These are phyloP conservation scores for Selaginella moellendorffii DNA, from an alignment of 75 land plant genomes.

Conservation along the genomic window DNA sequence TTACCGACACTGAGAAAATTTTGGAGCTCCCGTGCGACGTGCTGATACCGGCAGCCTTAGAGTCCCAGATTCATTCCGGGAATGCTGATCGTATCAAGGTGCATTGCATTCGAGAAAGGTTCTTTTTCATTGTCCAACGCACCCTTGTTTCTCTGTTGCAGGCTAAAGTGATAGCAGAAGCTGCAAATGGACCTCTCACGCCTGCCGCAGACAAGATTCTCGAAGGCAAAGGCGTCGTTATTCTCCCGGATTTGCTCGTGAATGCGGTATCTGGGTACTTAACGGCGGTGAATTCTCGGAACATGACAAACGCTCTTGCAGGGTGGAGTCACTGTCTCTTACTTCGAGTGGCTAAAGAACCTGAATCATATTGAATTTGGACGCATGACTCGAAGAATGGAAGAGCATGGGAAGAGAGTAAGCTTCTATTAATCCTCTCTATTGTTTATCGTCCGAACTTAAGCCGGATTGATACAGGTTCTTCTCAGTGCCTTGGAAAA, in stretches of 20 bases:
- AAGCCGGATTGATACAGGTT: conserved; percentile 4
- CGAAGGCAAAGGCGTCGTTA: conserved; percentile 25
- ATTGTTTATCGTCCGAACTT: background rate
- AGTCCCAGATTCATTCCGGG: conserved; percentile 26
- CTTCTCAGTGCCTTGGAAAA: conserved; percentile 19
- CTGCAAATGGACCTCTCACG: conserved; percentile 32
- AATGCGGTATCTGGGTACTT: conserved; percentile 18
- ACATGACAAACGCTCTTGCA: conserved; percentile 3
- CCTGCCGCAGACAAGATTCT: conserved; percentile 25
- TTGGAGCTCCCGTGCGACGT: conserved; percentile 31
- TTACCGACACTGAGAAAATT: conserved; percentile 12
- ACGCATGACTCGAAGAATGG: conserved; percentile 30
- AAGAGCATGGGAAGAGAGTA: conserved; percentile 24
- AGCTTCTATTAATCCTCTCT: background rate
- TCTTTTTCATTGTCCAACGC: background rate
- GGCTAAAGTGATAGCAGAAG: conserved; percentile 28
- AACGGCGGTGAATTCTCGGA: too few species aligned
- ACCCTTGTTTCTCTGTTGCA: conserved; percentile 10
- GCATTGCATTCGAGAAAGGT: background rate
- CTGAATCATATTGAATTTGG: conserved; percentile 33
- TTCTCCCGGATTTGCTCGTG: conserved; percentile 25
- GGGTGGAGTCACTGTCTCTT: conserved; percentile 31
- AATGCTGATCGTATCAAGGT: conserved; percentile 26
- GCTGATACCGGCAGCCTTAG: conserved; percentile 28
- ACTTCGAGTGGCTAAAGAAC: conserved; percentile 32